Conservation (phyloP, 495 filamentous ascomycete genomes). For the Penicillium bialowiezense region DNA sequence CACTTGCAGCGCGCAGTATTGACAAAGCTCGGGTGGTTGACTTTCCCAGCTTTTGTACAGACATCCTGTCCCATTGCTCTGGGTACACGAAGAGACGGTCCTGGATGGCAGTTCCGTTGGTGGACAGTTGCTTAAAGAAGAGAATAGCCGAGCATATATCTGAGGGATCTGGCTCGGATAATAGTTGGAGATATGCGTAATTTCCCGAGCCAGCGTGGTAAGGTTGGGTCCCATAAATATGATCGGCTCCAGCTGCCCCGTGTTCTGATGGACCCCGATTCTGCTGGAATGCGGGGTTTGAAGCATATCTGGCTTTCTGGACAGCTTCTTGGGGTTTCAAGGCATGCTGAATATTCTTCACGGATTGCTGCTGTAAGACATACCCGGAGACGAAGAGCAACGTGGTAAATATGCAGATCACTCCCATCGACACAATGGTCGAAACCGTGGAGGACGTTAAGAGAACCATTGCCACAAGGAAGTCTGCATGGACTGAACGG, state of each 20-base stretch:
- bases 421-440: constrained; percentile 40
- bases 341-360: constrained; percentile 58
- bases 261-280: constrained; percentile 23
- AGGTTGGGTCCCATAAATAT: constrained; percentile 7
- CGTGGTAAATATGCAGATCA: constrained; percentile 58
- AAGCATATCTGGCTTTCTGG: constrained; percentile 12
- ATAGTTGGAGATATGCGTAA: constrained; percentile 45
- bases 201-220: constrained; percentile 22
- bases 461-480: constrained; percentile 38
- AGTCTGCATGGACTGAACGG: constrained; percentile 12
- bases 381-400: constrained; percentile 70
- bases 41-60: constrained; percentile 20
- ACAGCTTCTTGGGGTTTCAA: constrained; percentile 42
- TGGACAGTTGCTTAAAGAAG: constrained; percentile 42
- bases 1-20: constrained; percentile 35
- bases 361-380: constrained; percentile 66
- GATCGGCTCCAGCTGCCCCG: constrained; percentile 12
- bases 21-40: constrained; percentile 31
- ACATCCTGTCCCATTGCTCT: constrained; percentile 40
- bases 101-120: constrained; percentile 34
- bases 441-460: constrained; percentile 45
- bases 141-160: constrained; percentile 46
- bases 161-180: constrained; percentile 43
- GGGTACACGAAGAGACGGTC: constrained; percentile 52
- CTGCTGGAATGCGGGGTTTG: constrained; percentile 25